Evolutionary conservation across 75 land plant genomes (phyloP).

Genomic region (Cryptomeria japonica): DNA sequence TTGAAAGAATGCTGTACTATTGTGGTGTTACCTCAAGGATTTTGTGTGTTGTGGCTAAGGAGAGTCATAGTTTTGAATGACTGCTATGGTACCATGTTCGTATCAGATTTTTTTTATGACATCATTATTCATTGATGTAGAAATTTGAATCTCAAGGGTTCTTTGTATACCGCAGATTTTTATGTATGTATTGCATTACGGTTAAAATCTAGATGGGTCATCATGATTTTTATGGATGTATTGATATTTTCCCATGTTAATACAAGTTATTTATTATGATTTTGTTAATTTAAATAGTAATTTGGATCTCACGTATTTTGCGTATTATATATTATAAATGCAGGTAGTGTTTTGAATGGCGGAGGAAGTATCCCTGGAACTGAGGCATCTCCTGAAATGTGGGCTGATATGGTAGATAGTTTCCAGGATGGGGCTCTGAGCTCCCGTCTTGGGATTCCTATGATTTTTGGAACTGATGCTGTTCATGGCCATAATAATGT

Average conservation of each 20-base stretch:
- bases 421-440: constrained; percentile 35
- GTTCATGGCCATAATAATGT: constrained; percentile 66
- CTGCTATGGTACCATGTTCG: neutral
- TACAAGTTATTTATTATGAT: neutral
- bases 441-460: constrained; percentile 49
- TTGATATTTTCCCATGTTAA: neutral
- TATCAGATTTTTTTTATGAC: neutral
- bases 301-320: neutral
- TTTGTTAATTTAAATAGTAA: too few species aligned
- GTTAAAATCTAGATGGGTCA: neutral
- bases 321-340: neutral
- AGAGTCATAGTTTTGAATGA: neutral
- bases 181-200: neutral
- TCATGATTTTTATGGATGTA: neutral
- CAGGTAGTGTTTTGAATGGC: constrained; percentile 81
- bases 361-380: too few species aligned
- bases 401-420: constrained; percentile 46
- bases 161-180: neutral
- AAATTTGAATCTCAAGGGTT: neutral
- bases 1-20: neutral
- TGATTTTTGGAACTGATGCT: constrained; percentile 59
- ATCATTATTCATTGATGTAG: neutral
- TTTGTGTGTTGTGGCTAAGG: neutral
- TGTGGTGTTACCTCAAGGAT: neutral
- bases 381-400: constrained; percentile 43